Percentiles rank a stretch among this genome's conserved stretches.
Conservation (phyloP, 768 basidiomycete genomes). For the Agaricus sinodeliciosus region DNA sequence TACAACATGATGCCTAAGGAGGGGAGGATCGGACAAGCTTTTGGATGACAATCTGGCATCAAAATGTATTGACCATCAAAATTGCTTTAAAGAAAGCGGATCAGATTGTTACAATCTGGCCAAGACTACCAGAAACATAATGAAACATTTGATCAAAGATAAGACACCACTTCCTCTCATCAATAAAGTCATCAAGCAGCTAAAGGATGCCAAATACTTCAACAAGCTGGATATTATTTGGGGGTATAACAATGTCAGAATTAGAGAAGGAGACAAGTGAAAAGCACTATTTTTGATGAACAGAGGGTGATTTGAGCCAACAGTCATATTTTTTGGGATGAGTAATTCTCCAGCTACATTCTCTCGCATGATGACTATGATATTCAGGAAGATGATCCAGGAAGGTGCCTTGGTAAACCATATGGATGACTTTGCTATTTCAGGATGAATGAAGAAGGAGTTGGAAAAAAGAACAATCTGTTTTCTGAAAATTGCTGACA, state of each 20-base stretch:
- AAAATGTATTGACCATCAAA: constrained; percentile 24
- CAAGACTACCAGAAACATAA: constrained; percentile 27
- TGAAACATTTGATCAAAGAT: constrained; percentile 24
- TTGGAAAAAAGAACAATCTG: too few species aligned
- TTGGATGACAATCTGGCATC: constrained; percentile 17
- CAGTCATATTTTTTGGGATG: constrained; percentile 14
- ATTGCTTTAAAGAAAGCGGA: constrained; percentile 20
- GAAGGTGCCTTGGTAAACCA: not conserved
- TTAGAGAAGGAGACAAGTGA: constrained; percentile 35
- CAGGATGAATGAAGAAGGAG: too few species aligned
- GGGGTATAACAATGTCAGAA: constrained; percentile 28
- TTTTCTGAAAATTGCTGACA: not conserved
- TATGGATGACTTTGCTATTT: not conserved
- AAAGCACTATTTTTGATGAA: constrained; percentile 24
- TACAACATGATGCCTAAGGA: too few species aligned
- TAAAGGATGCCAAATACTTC: constrained; percentile 1
- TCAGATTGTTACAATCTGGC: constrained; percentile 11
- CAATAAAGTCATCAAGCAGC: constrained; percentile 1
- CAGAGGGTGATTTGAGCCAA: constrained; percentile 27
- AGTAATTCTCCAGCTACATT: not conserved
- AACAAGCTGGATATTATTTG: constrained; percentile 7
- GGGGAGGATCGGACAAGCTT: constrained; percentile 3
- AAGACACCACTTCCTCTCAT: constrained; percentile 26
- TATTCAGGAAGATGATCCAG: too few species aligned
- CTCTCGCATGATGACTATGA: not conserved